Evolutionary conservation across 2,329 filamentous ascomycete species (phyloP).

Genomic region (Graphium sp.): DNA sequence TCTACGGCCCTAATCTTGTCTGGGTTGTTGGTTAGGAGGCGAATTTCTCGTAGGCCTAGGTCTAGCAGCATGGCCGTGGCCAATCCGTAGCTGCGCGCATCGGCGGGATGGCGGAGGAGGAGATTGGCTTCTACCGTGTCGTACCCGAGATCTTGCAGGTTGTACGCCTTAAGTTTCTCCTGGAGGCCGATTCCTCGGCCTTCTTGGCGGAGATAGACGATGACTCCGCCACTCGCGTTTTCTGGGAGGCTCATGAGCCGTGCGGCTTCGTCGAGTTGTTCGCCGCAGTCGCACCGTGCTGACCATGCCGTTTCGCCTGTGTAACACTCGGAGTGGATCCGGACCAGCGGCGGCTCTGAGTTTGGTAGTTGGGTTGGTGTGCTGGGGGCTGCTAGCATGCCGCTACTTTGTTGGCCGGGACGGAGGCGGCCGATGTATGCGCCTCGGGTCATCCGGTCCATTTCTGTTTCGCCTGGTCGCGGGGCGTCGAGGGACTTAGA

Average conservation of each 20-base stretch:
- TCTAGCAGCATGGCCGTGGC: conserved; percentile 89
- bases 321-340: conserved; percentile 97
- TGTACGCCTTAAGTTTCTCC: conserved; percentile 96
- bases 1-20: conserved; percentile 94
- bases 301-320: conserved; percentile 98
- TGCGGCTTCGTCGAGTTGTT: conserved; percentile 92
- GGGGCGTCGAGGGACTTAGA: conserved; percentile 54
- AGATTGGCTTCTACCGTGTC: conserved; percentile 96
- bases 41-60: conserved; percentile 61
- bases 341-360: conserved; percentile 49
- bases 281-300: conserved; percentile 90
- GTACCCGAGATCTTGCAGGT: conserved; percentile 89
- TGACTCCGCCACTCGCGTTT: conserved; percentile 59
- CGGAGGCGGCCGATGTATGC: conserved; percentile 81
- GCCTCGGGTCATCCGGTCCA: conserved; percentile 84
- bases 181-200: conserved; percentile 87
- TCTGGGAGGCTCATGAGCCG: conserved; percentile 69
- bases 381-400: conserved; percentile 5
- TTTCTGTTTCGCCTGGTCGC: conserved; percentile 63
- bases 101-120: conserved; percentile 76
- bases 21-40: conserved; percentile 87
- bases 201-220: conserved; percentile 91
- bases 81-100: conserved; percentile 88
- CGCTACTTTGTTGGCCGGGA: conserved; percentile 64
- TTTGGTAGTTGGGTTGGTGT: not conserved